Evolutionary conservation across 164 flowering plant genomes (phyloP).

Genomic region (Amborella trichopoda): DNA sequence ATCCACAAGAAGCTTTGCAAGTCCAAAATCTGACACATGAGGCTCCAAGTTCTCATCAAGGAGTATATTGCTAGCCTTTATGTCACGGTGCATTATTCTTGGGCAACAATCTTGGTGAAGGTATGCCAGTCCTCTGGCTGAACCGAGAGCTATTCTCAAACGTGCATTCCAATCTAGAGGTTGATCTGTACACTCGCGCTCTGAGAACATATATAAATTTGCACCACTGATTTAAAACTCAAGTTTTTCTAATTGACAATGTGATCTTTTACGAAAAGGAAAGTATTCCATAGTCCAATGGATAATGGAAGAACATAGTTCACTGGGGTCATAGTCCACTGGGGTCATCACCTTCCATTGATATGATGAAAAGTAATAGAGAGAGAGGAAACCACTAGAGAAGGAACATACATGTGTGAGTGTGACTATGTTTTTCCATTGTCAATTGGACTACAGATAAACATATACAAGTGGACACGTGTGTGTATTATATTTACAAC

Average conservation of each 20-base stretch:
- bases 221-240: too few species aligned
- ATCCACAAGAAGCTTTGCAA: constrained; percentile 84
- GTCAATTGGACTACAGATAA: too few species aligned
- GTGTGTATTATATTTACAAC: neutral
- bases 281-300: too few species aligned
- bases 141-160: constrained; percentile 65
- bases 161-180: constrained; percentile 65
- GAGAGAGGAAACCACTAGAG: too few species aligned
- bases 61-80: constrained; percentile 95
- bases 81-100: constrained; percentile 74
- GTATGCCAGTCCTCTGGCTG: constrained; percentile 85
- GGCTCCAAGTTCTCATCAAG: constrained; percentile 84
- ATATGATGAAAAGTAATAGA: too few species aligned
- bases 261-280: too few species aligned
- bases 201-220: constrained; percentile 22
- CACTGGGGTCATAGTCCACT: too few species aligned
- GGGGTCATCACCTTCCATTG: too few species aligned
- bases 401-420: neutral
- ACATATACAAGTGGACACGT: too few species aligned
- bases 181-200: constrained; percentile 20
- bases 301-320: too few species aligned
- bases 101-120: constrained; percentile 95
- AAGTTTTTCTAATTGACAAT: too few species aligned
- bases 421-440: neutral
- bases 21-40: constrained; percentile 94